Percentiles rank a stretch among this genome's conserved stretches.
Evolutionary conservation across 768 basidiomycete genomes (phyloP).

Genomic region (Boletus barrowsii): DNA sequence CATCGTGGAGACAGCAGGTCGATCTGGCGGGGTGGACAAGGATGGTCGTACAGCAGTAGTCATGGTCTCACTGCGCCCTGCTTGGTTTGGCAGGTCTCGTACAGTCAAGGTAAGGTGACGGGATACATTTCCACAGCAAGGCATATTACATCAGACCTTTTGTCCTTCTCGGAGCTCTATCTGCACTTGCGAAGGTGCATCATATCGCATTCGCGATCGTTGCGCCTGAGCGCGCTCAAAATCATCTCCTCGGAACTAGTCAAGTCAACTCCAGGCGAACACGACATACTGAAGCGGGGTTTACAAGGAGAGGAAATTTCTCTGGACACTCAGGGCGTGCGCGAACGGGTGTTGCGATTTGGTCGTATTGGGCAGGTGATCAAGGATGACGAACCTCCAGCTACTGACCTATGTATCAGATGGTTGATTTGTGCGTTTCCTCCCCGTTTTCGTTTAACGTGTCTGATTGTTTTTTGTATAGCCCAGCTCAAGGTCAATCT

Average conservation of each 20-base stretch:
- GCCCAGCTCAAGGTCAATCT: slow-evolving; percentile 94
- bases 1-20: slow-evolving; percentile 47
- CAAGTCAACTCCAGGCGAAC: slow-evolving; percentile 38
- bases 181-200: slow-evolving; percentile 50
- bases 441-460: background rate
- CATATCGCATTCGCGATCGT: slow-evolving; percentile 65
- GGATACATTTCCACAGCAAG: background rate
- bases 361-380: slow-evolving; percentile 65
- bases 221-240: slow-evolving; percentile 64
- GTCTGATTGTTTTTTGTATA: slow-evolving; percentile 24
- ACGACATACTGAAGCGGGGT: slow-evolving; percentile 61
- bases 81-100: slow-evolving; percentile 51
- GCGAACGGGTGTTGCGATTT: slow-evolving; percentile 81
- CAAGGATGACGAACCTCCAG: slow-evolving; percentile 45
- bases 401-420: slow-evolving; percentile 60
- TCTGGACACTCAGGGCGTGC: slow-evolving; percentile 72
- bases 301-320: slow-evolving; percentile 79
- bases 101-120: slow-evolving; percentile 40
- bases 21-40: slow-evolving; percentile 51
- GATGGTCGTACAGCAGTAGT: slow-evolving; percentile 49
- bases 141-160: slow-evolving; percentile 10
- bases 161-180: slow-evolving; percentile 51
- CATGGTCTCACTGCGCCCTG: slow-evolving; percentile 54
- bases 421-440: slow-evolving; percentile 67
- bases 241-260: slow-evolving; percentile 57